Base-by-base conservation (phyloP, 2,329 filamentous ascomycete species). In the Tetracladium maxilliforme region DNA sequence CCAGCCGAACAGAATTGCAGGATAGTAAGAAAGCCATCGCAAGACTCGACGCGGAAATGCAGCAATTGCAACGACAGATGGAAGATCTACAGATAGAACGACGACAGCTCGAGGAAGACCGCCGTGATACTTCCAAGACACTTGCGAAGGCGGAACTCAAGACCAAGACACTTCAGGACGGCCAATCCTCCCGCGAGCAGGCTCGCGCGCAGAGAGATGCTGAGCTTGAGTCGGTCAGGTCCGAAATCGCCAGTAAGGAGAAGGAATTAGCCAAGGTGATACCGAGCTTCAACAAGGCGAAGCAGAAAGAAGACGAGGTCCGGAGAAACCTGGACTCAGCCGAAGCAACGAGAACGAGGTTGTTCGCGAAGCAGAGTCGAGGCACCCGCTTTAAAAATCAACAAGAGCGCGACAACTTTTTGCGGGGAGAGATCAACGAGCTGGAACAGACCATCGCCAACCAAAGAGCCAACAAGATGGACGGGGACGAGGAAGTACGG, bases 281-380 rank as follows among this genome's bases (percentile, higher is more conserved):
- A 9, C 90, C 92, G 1, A 62, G 78, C 12, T 92, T 82, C 44
- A 76, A 73, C 26, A 59, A 69, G 31, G 73, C 73, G 35, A 83
- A 76, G 46, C 61, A 70, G 25, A 65, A 82, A 30, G 90, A 94
- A 44, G 63, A 65, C 10, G 64, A 69, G 10, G 58, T 81, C 15
- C 76, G 74, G 40, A 61, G 74, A 28, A 70, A 78, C 30, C 61
- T 95, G 8, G 77, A 84, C 23, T 63, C 78, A 24, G 78, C 78
- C 1, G 79, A 92, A 40, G 75, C 75, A 6, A 65, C 69, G 5
- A 67, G 81, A 21, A 72, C 79, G 35, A 74, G 86, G 19, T 65
- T 98, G 6, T 82, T 92, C 43, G 81, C 80, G 25, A 98, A 98
- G 49, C 87, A 98, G 51, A 83, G 78, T 21, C 76, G 87, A 22